Evolutionary conservation across 2,329 filamentous ascomycete species (phyloP), one percentile per base, ranked within the genome.

Genomic region (Ophiostoma quercus): DNA sequence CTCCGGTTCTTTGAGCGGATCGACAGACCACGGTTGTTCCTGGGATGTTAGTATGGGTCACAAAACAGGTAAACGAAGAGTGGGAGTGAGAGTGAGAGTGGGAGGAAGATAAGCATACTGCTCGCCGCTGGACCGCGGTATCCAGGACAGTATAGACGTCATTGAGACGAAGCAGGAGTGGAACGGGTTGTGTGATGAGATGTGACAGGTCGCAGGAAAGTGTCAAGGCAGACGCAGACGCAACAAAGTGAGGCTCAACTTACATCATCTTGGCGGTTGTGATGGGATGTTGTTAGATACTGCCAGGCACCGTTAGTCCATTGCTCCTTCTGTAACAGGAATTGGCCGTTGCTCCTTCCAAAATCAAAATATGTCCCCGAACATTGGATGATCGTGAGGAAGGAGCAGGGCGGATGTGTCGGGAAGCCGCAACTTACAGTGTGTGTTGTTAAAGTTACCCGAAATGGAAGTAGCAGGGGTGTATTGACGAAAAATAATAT

Each of bases 1-100:
- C 74, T 72, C n/a, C 75, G 73, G 67, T 86, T 87, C 78, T 86
- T 85, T 72, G 89, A 90, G 75, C 90, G 89, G 76, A 92, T 87
- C 39, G 90, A 92, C 72, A 92, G 85, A 72, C 88, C 87, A 76
- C 90, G 90, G 76, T 91, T 90, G 76, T 91, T 90, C 89, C 89
- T 91, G 75, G 41, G 3, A 2, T 14, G n/a, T 68, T 60, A 29
- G 57, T 37, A 69, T n/a, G 1, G 34, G 9, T 16, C n/a, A 41
- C 14, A 39, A 57, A 43, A 70, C 11, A 37, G 19, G 4, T 34
- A 22, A 12, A 39, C 19, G 65, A 16, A 32, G 12, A 1, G 32
- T 19, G 12, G 8, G 7, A 32, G 11, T 22, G 43, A 12, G 2
- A 47, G 16, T 6, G 5, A 47, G 19, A n/a, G 6, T 16, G 14